phyloP scores from a whole-genome alignment of 2,329 filamentous ascomycete species.

The Colletotrichum simmondsii region DNA sequence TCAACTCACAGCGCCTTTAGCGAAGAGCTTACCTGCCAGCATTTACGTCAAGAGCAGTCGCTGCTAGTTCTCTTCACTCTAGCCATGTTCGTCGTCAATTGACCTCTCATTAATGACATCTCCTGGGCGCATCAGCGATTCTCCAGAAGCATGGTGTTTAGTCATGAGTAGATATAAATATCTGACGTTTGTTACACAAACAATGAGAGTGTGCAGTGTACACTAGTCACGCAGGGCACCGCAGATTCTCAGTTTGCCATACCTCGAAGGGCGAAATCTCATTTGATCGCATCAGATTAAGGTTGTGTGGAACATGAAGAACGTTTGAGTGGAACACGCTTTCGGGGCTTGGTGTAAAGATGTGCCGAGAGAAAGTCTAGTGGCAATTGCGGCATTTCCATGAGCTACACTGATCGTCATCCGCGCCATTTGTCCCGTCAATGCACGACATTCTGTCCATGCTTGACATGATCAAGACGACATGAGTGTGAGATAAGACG shows the following conservation, averaged over 20 bases:
- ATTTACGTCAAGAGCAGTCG: not conserved
- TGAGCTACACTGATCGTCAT: constrained; percentile 8
- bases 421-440: not conserved
- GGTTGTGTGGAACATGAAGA: not conserved
- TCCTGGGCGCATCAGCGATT: not conserved
- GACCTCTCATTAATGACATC: not conserved
- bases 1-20: not conserved
- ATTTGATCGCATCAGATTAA: not conserved
- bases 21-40: not conserved
- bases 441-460: not conserved
- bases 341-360: not conserved
- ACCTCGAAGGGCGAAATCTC: not conserved
- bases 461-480: not conserved
- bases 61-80: not conserved
- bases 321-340: not conserved
- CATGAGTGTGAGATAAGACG: not conserved
- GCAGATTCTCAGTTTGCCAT: not conserved
- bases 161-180: not conserved
- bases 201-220: not conserved
- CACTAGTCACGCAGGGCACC: not conserved
- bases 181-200: not conserved
- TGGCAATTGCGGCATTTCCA: not conserved
- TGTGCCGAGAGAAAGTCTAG: not conserved
- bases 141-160: not conserved
- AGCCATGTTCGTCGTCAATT: not conserved